Conservation (phyloP, 2,329 filamentous ascomycete species). For the Cadophora malorum region DNA sequence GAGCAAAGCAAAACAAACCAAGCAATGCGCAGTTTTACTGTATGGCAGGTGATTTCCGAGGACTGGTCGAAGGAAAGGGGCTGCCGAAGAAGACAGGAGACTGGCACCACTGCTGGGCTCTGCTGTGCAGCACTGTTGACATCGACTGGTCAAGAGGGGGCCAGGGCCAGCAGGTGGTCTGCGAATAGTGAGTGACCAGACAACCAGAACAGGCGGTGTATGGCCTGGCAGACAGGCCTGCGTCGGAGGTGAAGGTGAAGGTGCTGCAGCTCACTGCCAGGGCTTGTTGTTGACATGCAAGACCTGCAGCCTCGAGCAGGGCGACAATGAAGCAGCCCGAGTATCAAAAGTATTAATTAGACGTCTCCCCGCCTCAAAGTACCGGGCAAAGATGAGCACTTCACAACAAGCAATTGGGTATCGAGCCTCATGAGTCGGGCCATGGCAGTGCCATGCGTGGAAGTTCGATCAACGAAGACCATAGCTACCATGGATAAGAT, state of each 20-base stretch:
- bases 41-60: neutral
- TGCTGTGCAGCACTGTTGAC: slow-evolving; percentile 15
- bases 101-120: too few species aligned
- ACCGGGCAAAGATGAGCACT: slow-evolving; percentile 13
- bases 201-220: slow-evolving; percentile 35
- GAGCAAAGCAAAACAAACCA: neutral
- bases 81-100: neutral
- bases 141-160: slow-evolving; percentile 7
- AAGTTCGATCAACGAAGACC: slow-evolving; percentile 1
- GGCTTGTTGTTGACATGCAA: slow-evolving; percentile 17
- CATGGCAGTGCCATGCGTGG: neutral
- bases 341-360: slow-evolving; percentile 28
- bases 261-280: neutral
- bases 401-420: neutral
- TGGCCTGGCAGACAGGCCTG: neutral
- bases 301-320: slow-evolving; percentile 23
- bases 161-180: slow-evolving; percentile 17
- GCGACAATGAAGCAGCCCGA: slow-evolving; percentile 22
- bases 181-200: slow-evolving; percentile 24
- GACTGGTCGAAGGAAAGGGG: slow-evolving; percentile 11
- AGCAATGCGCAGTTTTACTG: neutral
- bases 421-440: slow-evolving; percentile 13
- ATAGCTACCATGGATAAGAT: neutral
- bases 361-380: slow-evolving; percentile 7
- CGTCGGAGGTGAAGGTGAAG: neutral